Percentiles rank a stretch among this genome's conserved stretches.
phyloP scores from a whole-genome alignment of 2,329 filamentous ascomycete species.

The Claviceps maximensis region DNA sequence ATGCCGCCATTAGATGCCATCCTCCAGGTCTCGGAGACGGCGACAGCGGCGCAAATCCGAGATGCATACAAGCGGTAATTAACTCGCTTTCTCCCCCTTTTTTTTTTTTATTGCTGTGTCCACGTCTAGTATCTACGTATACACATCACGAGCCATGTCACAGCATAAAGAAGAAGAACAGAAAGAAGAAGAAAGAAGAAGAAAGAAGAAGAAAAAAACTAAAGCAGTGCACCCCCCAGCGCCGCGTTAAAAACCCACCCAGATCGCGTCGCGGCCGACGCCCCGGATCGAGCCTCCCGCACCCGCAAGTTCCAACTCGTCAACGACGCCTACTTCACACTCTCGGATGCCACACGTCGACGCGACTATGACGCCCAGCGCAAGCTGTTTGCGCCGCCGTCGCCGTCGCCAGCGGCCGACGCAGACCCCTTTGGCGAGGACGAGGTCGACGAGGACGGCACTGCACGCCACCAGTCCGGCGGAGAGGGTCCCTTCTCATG shows the following conservation, averaged over 20 bases:
- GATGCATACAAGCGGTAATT: slow-evolving; percentile 92
- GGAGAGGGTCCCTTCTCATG: slow-evolving; percentile 53
- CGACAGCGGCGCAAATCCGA: slow-evolving; percentile 71
- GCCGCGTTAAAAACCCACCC: slow-evolving; percentile 87
- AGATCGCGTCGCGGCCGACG: slow-evolving; percentile 73
- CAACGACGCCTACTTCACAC: slow-evolving; percentile 85
- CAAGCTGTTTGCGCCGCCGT: slow-evolving; percentile 16
- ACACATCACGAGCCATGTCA: not conserved
- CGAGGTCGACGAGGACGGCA: slow-evolving; percentile 24
- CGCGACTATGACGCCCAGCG: slow-evolving; percentile 70
- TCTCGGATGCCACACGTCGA: slow-evolving; percentile 65
- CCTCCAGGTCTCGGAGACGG: slow-evolving; percentile 59
- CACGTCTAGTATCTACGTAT: too few relatives aligned
- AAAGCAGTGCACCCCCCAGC: slow-evolving; percentile 28
- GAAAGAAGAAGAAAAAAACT: not conserved
- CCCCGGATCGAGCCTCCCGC: slow-evolving; percentile 66
- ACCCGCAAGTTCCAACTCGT: slow-evolving; percentile 85
- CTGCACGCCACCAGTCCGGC: slow-evolving; percentile 16
- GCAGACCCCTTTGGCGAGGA: slow-evolving; percentile 30
- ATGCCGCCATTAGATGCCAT: slow-evolving; percentile 54
- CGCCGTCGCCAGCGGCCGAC: slow-evolving; percentile 7
- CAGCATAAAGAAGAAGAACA: not conserved
- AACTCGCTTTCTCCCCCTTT: too few relatives aligned
- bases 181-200: not conserved
- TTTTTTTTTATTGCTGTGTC: not conserved